Percentiles rank a stretch among this genome's conserved stretches.
Conservation (phyloP, 2,329 filamentous ascomycete genomes). For the Zymoseptoria crescenta region DNA sequence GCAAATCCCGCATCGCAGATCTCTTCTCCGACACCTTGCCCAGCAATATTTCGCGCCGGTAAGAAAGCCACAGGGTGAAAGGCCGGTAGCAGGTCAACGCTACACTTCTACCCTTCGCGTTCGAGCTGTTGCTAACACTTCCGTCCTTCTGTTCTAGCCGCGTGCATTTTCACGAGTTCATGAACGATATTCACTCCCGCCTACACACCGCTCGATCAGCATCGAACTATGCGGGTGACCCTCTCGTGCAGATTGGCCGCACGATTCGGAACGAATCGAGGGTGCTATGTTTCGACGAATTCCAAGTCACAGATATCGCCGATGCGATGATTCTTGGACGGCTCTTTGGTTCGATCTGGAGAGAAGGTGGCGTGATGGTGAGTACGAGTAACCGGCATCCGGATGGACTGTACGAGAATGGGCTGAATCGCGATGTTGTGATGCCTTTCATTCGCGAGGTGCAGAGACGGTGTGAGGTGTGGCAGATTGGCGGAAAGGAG, state of each 20-base stretch:
- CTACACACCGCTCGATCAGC: slow-evolving; percentile 54
- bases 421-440: slow-evolving; percentile 78
- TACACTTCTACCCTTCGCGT: too few relatives aligned
- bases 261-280: slow-evolving; percentile 78
- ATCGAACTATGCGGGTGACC: slow-evolving; percentile 58
- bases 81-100: too few relatives aligned
- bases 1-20: slow-evolving; percentile 99
- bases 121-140: too few relatives aligned
- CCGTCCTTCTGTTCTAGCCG: too few relatives aligned
- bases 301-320: slow-evolving; percentile 96
- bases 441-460: slow-evolving; percentile 63
- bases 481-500: slow-evolving; percentile 65
- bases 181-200: slow-evolving; percentile 80
- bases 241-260: slow-evolving; percentile 69
- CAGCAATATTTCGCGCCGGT: slow-evolving; percentile 64
- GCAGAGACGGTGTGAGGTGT: slow-evolving; percentile 67
- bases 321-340: slow-evolving; percentile 94
- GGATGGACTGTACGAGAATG: slow-evolving; percentile 94
- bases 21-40: slow-evolving; percentile 93
- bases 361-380: slow-evolving; percentile 90
- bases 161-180: slow-evolving; percentile 99
- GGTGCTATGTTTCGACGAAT: slow-evolving; percentile 96
- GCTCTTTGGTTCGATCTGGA: slow-evolving; percentile 84
- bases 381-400: slow-evolving; percentile 97
- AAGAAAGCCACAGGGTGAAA: too few relatives aligned